Percentiles rank a stretch among this genome's conserved stretches.
Evolutionary conservation across 192 early-diverging fungal genomes (phyloP).

Genomic region (Paraglomus brasilianum): DNA sequence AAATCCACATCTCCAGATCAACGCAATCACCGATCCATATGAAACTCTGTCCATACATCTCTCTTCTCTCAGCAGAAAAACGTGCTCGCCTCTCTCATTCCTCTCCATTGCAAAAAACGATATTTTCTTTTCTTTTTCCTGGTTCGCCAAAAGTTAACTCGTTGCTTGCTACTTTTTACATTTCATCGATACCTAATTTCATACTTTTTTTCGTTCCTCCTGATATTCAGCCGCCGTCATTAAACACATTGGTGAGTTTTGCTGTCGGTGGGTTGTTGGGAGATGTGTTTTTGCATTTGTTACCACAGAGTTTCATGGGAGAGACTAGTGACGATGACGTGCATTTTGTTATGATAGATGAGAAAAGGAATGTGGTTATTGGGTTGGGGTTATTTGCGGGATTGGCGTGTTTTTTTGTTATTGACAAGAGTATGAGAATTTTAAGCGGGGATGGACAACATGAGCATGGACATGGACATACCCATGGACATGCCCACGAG

Average conservation of each 20-base stretch:
- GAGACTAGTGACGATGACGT: constrained; percentile 41
- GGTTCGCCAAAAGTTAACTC: constrained; percentile 60
- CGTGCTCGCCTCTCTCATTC: constrained; percentile 15
- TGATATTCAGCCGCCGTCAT: constrained; percentile 50
- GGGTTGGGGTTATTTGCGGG: constrained; percentile 77
- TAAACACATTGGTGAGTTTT: constrained; percentile 78
- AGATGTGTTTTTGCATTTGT: constrained; percentile 81
- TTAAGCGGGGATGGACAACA: constrained; percentile 61
- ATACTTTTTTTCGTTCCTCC: constrained; percentile 79
- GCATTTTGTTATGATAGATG: constrained; percentile 44
- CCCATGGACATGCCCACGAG: constrained; percentile 46
- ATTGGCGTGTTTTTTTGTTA: constrained; percentile 71
- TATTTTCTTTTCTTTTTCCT: constrained; percentile 58
- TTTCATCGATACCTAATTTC: constrained; percentile 79
- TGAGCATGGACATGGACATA: constrained; percentile 58
- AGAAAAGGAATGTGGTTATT: constrained; percentile 61
- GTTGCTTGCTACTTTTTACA: constrained; percentile 74
- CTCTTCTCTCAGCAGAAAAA: neutral
- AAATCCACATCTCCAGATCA: neutral
- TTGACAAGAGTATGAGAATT: constrained; percentile 85
- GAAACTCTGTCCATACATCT: neutral
- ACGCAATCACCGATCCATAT: neutral
- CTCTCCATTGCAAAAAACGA: constrained; percentile 34
- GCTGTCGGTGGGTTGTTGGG: constrained; percentile 84
- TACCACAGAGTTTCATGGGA: constrained; percentile 74